A percentile compares a stretch with the other conserved stretches of the same genome.
Evolutionary conservation across 2,329 filamentous ascomycete species (phyloP).

Genomic region (Apiospora malaysiana): DNA sequence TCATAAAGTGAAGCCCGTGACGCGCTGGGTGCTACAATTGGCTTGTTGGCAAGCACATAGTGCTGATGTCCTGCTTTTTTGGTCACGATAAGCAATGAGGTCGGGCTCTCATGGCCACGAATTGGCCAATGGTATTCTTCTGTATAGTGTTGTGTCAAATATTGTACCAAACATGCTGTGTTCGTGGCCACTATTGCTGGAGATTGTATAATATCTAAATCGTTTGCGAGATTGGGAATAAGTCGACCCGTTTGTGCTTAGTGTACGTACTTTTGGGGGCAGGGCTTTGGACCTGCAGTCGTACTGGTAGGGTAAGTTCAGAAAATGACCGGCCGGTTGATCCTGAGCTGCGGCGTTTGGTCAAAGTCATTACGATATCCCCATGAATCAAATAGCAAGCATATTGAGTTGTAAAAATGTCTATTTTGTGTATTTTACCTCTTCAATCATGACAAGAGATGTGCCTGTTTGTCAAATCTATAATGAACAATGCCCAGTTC

Average conservation of each 20-base stretch:
- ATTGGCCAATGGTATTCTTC: neutral
- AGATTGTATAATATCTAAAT: neutral
- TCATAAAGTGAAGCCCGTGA: neutral
- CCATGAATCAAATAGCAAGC: no score
- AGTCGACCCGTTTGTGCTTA: no score
- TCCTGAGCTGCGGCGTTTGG: no score
- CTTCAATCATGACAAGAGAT: slow-evolving; percentile 12
- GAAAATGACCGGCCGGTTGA: no score
- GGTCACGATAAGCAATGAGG: neutral
- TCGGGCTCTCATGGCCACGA: neutral
- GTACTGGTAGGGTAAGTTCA: no score
- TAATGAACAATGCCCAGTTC: slow-evolving; percentile 11
- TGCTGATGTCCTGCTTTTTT: neutral
- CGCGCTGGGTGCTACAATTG: neutral
- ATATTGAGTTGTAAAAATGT: neutral
- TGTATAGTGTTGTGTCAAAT: neutral
- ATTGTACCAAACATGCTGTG: neutral
- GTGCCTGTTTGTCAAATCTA: slow-evolving; percentile 6
- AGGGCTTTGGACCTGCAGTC: no score
- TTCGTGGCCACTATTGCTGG: neutral
- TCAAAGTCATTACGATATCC: no score
- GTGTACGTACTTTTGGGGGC: no score
- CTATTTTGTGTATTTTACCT: slow-evolving; percentile 1
- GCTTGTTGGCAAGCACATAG: neutral
- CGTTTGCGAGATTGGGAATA: neutral